phyloP scores from a whole-genome alignment of 257 asterid genomes.

The Solanum pinnatisectum region DNA sequence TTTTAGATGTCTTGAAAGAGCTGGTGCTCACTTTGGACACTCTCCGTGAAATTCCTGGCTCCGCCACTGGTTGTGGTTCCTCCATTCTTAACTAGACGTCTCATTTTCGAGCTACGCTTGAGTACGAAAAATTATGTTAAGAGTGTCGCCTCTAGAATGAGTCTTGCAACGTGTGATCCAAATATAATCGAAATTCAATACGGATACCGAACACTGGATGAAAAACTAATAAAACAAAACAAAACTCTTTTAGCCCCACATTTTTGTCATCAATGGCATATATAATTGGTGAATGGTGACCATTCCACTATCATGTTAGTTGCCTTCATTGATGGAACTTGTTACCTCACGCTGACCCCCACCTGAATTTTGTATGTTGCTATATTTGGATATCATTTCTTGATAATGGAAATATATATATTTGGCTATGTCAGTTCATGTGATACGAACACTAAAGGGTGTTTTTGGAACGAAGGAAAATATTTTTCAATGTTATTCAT shows the following conservation, averaged over 20 bases:
- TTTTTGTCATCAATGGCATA: background rate
- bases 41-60: too few relatives aligned
- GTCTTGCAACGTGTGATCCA: fast-evolving
- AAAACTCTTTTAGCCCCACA: conserved; percentile 13
- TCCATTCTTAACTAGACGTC: too few relatives aligned
- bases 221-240: too few relatives aligned
- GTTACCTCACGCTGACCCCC: conserved; percentile 7
- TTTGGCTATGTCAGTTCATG: background rate
- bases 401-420: background rate
- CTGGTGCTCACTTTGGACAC: too few relatives aligned
- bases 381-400: background rate
- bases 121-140: too few relatives aligned
- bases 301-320: conserved; percentile 34
- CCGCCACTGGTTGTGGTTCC: too few relatives aligned
- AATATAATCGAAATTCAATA: too few relatives aligned
- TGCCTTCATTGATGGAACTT: conserved; percentile 27
- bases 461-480: too few relatives aligned
- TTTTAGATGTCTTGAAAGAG: too few relatives aligned
- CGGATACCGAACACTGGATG: fast-evolving
- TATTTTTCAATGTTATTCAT: too few relatives aligned
- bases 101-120: too few relatives aligned
- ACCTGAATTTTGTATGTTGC: conserved; percentile 8
- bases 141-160: too few relatives aligned
- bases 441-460: background rate
- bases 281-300: background rate